Percentiles rank a stretch among this genome's conserved stretches.
These are phyloP conservation scores for Lactifluus echinatus DNA, from an alignment of 768 basidiomycete genomes.

Conservation along the genomic window DNA sequence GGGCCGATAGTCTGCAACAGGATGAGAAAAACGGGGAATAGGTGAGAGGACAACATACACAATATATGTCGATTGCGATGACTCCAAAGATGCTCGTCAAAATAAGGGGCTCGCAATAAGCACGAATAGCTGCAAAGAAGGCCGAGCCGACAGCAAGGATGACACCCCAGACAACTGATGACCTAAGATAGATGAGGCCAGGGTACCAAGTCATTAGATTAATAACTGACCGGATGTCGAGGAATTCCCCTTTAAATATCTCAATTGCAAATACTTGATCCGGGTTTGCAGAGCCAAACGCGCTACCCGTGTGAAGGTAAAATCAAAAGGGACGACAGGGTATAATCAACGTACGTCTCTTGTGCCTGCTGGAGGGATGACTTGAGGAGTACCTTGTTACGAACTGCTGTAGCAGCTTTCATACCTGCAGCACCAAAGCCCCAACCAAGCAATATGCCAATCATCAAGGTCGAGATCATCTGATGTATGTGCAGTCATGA, in stretches of 20 bases:
- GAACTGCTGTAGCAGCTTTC: constrained; percentile 37
- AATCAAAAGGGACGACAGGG: background rate
- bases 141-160: constrained; percentile 42
- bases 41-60: constrained; percentile 25
- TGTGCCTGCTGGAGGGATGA: constrained; percentile 25
- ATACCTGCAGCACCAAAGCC: constrained; percentile 46
- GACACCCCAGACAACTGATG: constrained; percentile 38
- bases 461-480: constrained; percentile 35
- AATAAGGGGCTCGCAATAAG: constrained; percentile 37
- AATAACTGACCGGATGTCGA: constrained; percentile 33
- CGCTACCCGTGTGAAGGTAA: constrained; percentile 17
- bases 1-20: constrained; percentile 35
- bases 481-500: constrained; percentile 12
- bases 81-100: constrained; percentile 40
- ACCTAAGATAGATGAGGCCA: constrained; percentile 23
- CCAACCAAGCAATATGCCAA: constrained; percentile 46
- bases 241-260: constrained; percentile 42
- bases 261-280: constrained; percentile 31
- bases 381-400: constrained; percentile 28
- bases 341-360: constrained; percentile 24
- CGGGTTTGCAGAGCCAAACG: constrained; percentile 32
- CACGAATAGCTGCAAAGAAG: constrained; percentile 37
- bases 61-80: constrained; percentile 38
- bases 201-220: background rate
- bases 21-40: background rate